Percentiles rank a stretch among this genome's conserved stretches.
Conservation (phyloP, 2,329 filamentous ascomycete genomes). For the Hypoxylon sp. region DNA sequence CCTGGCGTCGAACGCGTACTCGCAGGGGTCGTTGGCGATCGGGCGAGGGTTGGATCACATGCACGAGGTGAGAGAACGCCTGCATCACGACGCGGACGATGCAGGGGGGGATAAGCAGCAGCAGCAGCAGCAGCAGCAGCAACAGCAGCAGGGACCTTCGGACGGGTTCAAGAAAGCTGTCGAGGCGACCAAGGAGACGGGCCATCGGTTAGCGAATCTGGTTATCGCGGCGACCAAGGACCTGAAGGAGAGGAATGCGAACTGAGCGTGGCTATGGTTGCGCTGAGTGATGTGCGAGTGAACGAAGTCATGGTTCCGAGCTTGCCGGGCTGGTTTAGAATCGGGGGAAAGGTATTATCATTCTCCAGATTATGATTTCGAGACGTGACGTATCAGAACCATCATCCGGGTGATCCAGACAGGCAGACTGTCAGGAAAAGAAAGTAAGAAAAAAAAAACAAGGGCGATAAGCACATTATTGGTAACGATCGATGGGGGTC, state of each 20-base stretch:
- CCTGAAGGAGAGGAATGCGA: conserved; percentile 35
- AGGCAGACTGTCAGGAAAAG: not conserved
- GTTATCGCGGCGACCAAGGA: conserved; percentile 48
- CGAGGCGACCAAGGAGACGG: conserved; percentile 42
- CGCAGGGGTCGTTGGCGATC: conserved; percentile 29
- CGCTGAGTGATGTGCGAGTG: conserved; percentile 16
- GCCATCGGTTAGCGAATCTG: conserved; percentile 49
- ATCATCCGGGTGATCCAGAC: conserved; percentile 5
- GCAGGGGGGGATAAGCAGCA: conserved; percentile 11
- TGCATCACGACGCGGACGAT: conserved; percentile 3
- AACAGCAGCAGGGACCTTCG: conserved; percentile 25
- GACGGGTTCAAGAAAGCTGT: conserved; percentile 36
- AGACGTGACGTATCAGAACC: conserved; percentile 30
- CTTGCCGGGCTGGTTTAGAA: conserved; percentile 6
- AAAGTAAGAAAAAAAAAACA: not conserved
- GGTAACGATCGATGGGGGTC: conserved; percentile 8
- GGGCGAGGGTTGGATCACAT: conserved; percentile 33
- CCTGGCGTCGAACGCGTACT: conserved; percentile 31
- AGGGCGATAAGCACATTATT: conserved; percentile 12
- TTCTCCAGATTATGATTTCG: conserved; percentile 1
- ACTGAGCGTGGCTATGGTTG: conserved; percentile 9
- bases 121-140: conserved; percentile 16
- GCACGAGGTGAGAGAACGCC: conserved; percentile 22
- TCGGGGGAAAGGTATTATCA: not conserved
- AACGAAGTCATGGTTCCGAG: conserved; percentile 1